Evolutionary conservation across 768 basidiomycete genomes (phyloP).

Genomic region (Cystobasidium tubakii): DNA sequence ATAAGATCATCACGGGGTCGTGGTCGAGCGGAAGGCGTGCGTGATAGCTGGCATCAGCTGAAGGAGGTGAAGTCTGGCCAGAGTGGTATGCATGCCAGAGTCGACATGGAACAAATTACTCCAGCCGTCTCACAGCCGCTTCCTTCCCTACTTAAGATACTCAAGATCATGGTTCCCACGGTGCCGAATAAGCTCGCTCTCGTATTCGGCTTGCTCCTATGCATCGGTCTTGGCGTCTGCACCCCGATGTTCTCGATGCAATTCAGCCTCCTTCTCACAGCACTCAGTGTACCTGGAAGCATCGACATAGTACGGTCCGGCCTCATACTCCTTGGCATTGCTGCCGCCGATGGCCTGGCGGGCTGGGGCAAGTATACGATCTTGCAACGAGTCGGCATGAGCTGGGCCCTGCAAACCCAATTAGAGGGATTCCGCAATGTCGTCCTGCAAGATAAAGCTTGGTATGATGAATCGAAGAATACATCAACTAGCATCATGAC

Average conservation of each 20-base stretch:
- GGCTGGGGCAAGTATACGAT: slow-evolving; percentile 70
- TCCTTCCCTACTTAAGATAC: slow-evolving; percentile 34
- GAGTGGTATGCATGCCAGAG: slow-evolving; percentile 52
- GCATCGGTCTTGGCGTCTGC: slow-evolving; percentile 69
- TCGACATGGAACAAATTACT: slow-evolving; percentile 46
- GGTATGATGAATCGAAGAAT: slow-evolving; percentile 70
- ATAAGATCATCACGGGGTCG: slow-evolving; percentile 24
- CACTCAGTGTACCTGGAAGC: slow-evolving; percentile 49
- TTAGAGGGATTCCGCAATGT: slow-evolving; percentile 57
- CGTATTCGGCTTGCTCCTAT: slow-evolving; percentile 63
- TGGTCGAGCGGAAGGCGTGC: slow-evolving; percentile 29
- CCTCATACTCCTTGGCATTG: slow-evolving; percentile 58
- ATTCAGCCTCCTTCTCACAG: slow-evolving; percentile 65
- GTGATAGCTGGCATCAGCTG: slow-evolving; percentile 42
- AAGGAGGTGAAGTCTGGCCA: background rate
- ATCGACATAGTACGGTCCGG: slow-evolving; percentile 48
- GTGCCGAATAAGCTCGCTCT: slow-evolving; percentile 70
- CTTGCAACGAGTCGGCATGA: slow-evolving; percentile 68
- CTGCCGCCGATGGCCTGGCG: slow-evolving; percentile 68
- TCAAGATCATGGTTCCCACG: slow-evolving; percentile 46
- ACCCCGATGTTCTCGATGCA: slow-evolving; percentile 89
- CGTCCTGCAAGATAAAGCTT: slow-evolving; percentile 73
- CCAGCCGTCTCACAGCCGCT: slow-evolving; percentile 47
- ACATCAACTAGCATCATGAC: slow-evolving; percentile 62
- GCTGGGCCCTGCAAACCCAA: slow-evolving; percentile 69